Percentiles rank a stretch among this genome's conserved stretches.
Conservation (phyloP, 2,329 filamentous ascomycete genomes). For the Ploettnerulaceae sp. region DNA sequence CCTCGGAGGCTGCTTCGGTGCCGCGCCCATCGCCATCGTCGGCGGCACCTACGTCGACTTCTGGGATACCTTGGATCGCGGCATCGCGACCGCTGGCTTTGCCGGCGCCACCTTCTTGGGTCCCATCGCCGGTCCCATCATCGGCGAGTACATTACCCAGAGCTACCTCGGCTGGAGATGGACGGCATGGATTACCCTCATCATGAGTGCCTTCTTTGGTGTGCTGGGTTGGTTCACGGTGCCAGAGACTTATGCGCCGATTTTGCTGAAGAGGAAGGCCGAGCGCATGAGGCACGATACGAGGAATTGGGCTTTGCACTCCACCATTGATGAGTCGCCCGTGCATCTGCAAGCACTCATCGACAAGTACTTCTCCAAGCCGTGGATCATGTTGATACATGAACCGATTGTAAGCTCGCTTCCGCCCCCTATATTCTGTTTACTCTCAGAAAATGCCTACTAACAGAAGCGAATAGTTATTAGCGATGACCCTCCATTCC, state of each 20-base stretch:
- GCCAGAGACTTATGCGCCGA: constrained; percentile 20
- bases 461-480: constrained; percentile 21
- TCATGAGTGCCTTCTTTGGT: constrained; percentile 15
- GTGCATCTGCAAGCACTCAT: constrained; percentile 19
- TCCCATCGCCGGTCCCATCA: constrained; percentile 17
- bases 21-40: constrained; percentile 13
- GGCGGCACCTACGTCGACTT: constrained; percentile 37
- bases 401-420: constrained; percentile 17
- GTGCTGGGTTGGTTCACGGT: constrained; percentile 15
- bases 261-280: constrained; percentile 20
- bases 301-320: too few relatives aligned
- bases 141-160: constrained; percentile 16
- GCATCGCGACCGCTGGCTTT: constrained; percentile 30
- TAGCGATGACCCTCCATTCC: constrained; percentile 19
- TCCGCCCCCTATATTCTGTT: constrained; percentile 16
- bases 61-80: constrained; percentile 31
- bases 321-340: too few relatives aligned
- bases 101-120: constrained; percentile 25
- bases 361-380: constrained; percentile 16
- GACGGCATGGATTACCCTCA: constrained; percentile 22
- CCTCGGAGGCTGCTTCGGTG: constrained; percentile 21
- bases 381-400: constrained; percentile 19
- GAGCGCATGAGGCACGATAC: too few relatives aligned
- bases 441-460: too few relatives aligned
- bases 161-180: constrained; percentile 14